Conservation (phyloP, 2,329 filamentous ascomycete species). For the Trichoderma sp. region DNA sequence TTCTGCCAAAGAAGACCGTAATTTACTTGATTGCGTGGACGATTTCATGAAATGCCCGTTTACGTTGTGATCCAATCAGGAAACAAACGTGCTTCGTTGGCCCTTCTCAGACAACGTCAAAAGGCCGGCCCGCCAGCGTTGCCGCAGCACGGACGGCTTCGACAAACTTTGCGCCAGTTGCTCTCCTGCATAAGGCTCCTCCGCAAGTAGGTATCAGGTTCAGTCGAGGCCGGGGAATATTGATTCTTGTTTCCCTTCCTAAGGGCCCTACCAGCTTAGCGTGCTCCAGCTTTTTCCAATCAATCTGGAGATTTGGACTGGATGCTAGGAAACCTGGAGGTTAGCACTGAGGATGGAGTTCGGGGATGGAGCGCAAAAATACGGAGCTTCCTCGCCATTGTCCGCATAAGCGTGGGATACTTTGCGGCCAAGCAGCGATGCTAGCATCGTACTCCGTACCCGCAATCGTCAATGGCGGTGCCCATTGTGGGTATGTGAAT, state of each 20-base stretch:
- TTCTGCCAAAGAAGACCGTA: background rate
- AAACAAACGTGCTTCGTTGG: background rate
- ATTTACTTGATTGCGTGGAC: background rate
- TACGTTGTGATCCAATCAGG: background rate
- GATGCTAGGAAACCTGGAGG: background rate
- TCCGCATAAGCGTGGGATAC: background rate
- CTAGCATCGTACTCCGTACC: background rate
- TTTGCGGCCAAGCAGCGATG: background rate
- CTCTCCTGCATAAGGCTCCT: conserved; percentile 5
- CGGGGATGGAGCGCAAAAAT: background rate
- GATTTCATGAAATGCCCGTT: background rate
- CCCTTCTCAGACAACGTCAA: background rate
- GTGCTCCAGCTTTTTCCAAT: conserved; percentile 3
- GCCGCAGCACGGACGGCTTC: background rate
- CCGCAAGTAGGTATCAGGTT: background rate
- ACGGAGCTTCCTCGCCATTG: background rate
- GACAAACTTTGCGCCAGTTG: conserved; percentile 7
- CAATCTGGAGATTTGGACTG: background rate
- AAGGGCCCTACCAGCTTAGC: background rate
- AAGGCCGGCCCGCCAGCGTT: background rate
- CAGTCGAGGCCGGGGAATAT: conserved; percentile 5
- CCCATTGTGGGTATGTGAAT: background rate
- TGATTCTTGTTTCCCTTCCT: background rate
- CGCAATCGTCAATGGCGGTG: background rate
- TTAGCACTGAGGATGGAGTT: conserved; percentile 5